Base-by-base conservation (phyloP, 768 basidiomycete species). In the Melanogaster broomeanus region DNA sequence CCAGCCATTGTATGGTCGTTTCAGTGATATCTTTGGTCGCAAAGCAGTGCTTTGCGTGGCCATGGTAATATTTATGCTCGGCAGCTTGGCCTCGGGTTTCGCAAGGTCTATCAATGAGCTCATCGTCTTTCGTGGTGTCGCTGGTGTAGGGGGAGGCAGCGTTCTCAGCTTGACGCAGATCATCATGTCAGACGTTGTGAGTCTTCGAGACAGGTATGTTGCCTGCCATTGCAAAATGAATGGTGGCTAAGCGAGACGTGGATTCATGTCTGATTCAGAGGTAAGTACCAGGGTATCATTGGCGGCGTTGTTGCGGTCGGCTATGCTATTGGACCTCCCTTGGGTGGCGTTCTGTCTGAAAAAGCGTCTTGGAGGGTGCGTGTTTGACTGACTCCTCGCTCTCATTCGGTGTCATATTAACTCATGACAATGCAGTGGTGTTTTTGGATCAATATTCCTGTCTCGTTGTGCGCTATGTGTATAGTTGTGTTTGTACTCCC, bases 281-380 rank as follows among this genome's bases (percentile, higher is more conserved):
- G 87, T 22, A 89, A 89, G 69, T 90, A 88, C 59, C 85, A 88
- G 58, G 88, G 88, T 1, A 85, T n/a, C n/a, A 83, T 86, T 19
- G 81, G 83, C 3, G 81, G 76, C 6, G 74, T 81, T 12, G 73
- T 80, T n/a, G 58, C 61, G 31, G 66, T 85, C 10, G 83, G 85
- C 4, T 87, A 83, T 58, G 78, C 81, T 0, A 73, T 86, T 6
- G 87, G 88, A 0, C 88, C 87, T 0, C 71, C 87, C 0, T 71
- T 89, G 4, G 87, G 88, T 5, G 87, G 88, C 47, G 77, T 77
- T 0, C 66, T 89, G 35, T 74, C 83, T 3, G 74, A 88, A 62
- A 82, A 79, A 45, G 81, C 75, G 4, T 76, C 76, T 43, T 88
- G 87, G 87, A 71, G 79, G 52, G 83, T 84, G 62, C 25, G 25